A percentile compares a stretch with the other conserved stretches of the same genome.
These are phyloP conservation scores for Podospora sp. DNA, from an alignment of 495 filamentous ascomycete species.

Conservation along the genomic window DNA sequence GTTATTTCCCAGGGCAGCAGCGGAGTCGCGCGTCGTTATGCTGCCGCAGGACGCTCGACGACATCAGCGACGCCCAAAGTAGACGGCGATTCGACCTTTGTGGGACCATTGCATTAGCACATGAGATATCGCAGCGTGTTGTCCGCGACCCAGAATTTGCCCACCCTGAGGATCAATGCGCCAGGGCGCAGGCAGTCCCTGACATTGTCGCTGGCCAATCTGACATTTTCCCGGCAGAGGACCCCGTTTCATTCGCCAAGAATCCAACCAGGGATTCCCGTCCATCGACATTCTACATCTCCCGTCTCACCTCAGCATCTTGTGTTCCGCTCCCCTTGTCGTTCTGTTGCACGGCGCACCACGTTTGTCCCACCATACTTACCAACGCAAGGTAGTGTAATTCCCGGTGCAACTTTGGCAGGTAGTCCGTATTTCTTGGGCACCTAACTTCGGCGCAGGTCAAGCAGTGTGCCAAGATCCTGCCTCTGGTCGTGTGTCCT, in stretches of 20 bases:
- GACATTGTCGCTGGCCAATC: neutral
- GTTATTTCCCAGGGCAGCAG: no score
- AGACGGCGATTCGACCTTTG: no score
- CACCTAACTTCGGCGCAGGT: neutral
- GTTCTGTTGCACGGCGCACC: neutral
- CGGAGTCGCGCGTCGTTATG: no score
- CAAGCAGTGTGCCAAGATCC: neutral
- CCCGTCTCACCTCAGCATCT: neutral
- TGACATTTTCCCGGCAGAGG: neutral
- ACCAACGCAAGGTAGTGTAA: no score
- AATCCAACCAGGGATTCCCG: no score
- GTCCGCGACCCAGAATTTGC: neutral
- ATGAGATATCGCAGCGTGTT: neutral
- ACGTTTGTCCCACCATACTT: neutral
- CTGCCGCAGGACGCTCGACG: no score
- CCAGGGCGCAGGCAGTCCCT: neutral
- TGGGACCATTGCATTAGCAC: neutral
- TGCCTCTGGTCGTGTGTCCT: neutral
- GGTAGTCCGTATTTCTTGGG: no score
- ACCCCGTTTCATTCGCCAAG: neutral
- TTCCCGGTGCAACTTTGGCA: no score
- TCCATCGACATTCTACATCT: neutral
- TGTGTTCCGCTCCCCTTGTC: neutral
- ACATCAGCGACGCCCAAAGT: no score
- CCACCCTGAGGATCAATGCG: neutral